Evolutionary conservation across 2,329 filamentous ascomycete species (phyloP).

Genomic region (Aspergillus unguis): DNA sequence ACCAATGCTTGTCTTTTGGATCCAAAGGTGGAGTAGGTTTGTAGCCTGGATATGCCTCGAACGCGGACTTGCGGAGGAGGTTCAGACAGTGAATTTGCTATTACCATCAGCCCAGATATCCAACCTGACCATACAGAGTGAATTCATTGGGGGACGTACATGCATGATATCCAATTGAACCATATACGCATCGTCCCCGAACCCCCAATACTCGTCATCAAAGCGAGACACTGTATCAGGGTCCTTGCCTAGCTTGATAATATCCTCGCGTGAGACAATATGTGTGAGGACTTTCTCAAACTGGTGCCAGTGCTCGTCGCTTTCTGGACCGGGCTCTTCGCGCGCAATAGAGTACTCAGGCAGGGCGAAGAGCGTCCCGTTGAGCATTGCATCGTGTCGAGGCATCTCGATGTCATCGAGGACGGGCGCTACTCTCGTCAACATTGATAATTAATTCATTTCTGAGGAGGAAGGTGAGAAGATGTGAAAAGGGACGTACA

Average conservation of each 20-base stretch:
- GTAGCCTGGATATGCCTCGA: neutral
- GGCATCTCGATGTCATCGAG: neutral
- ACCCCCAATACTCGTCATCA: neutral
- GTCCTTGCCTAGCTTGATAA: neutral
- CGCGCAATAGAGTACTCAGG: neutral
- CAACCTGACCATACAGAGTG: neutral
- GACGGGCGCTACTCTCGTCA: neutral
- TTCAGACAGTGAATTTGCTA: neutral
- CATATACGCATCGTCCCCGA: neutral
- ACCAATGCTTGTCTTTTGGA: neutral
- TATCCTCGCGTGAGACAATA: neutral
- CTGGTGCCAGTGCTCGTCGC: neutral
- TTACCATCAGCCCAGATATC: no score
- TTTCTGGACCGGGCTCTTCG: neutral
- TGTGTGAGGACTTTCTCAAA: neutral
- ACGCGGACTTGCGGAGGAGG: neutral
- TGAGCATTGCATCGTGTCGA: neutral
- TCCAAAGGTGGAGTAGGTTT: neutral
- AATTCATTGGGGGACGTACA: neutral
- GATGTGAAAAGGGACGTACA: no score
- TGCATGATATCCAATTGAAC: neutral
- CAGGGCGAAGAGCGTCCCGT: neutral
- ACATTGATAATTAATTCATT: no score
- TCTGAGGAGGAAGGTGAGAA: no score
- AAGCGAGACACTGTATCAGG: neutral